A percentile compares a stretch with the other conserved stretches of the same genome.
Conservation (phyloP, 2,329 filamentous ascomycete species). For the Cercospora nicotianae region DNA sequence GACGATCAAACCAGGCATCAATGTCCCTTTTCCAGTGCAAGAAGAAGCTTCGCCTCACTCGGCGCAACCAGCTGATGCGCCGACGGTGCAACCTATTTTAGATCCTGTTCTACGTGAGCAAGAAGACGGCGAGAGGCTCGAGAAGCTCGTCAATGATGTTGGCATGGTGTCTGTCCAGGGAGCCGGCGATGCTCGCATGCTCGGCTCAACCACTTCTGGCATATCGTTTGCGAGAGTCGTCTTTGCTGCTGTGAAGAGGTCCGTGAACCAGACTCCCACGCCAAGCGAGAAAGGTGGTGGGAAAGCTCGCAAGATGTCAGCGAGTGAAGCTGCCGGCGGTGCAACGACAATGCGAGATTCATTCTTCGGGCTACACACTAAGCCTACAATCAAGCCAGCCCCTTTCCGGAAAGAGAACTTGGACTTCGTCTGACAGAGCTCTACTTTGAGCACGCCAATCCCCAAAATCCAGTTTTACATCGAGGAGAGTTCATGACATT, state of each 20-base stretch:
- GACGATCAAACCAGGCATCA: constrained; percentile 38
- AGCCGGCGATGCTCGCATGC: constrained; percentile 73
- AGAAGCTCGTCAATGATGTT: constrained; percentile 67
- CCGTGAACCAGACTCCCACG: constrained; percentile 56
- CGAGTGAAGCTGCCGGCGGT: constrained; percentile 53
- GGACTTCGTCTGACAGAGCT: constrained; percentile 72
- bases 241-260: constrained; percentile 86
- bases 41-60: constrained; percentile 24
- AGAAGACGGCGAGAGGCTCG: constrained; percentile 61
- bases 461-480: constrained; percentile 91
- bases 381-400: constrained; percentile 80
- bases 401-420: constrained; percentile 78
- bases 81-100: constrained; percentile 28
- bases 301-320: constrained; percentile 56
- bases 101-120: constrained; percentile 43
- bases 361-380: constrained; percentile 94
- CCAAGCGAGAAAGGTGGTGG: constrained; percentile 61
- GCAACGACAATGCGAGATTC: constrained; percentile 89
- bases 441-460: constrained; percentile 95
- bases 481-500: constrained; percentile 85
- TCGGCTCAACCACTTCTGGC: constrained; percentile 75
- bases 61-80: neutral
- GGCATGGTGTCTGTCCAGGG: constrained; percentile 77
- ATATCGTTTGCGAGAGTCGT: constrained; percentile 94
- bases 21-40: constrained; percentile 38